Evolutionary conservation across 352 stramenopile species (phyloP).

Genomic region (Pythium utonaiense): DNA sequence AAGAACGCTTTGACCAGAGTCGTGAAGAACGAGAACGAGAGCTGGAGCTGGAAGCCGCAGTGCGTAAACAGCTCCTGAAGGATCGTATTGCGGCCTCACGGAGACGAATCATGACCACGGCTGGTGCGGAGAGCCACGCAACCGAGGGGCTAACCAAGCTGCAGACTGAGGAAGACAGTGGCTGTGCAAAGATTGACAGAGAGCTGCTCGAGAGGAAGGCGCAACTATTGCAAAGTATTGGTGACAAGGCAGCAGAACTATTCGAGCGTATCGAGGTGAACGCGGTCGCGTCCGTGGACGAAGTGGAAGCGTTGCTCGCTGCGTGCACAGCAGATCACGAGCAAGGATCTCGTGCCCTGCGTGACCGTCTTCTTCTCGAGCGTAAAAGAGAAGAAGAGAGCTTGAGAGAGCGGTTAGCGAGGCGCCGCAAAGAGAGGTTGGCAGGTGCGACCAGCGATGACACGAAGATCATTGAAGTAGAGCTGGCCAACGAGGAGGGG

Average conservation of each 20-base stretch:
- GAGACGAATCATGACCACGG: neutral
- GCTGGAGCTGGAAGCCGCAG: conserved; percentile 7
- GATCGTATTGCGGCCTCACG: conserved; percentile 7
- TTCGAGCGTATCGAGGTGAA: conserved; percentile 21
- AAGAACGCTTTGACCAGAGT: conserved; percentile 19
- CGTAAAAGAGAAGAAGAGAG: conserved; percentile 15
- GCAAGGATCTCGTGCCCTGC: conserved; percentile 21
- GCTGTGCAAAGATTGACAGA: conserved; percentile 12
- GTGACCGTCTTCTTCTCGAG: conserved; percentile 15
- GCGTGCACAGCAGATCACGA: conserved; percentile 29
- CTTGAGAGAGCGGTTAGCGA: conserved; percentile 17
- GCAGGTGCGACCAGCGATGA: neutral
- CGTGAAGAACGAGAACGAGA: conserved; percentile 7
- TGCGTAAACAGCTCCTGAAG: conserved; percentile 9
- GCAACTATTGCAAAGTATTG: neutral
- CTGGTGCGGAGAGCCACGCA: neutral
- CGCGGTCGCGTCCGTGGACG: conserved; percentile 13
- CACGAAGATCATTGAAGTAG: neutral
- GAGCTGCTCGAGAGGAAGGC: conserved; percentile 17
- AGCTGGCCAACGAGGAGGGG: conserved; percentile 2
- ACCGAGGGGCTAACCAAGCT: conserved; percentile 1
- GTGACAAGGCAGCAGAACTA: conserved; percentile 13
- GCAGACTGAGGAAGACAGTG: conserved; percentile 10
- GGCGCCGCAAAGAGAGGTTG: conserved; percentile 7
- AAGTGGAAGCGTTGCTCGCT: conserved; percentile 30